phyloP scores from a whole-genome alignment of 805 yeast genomes.

The Candida sphagnicola region DNA sequence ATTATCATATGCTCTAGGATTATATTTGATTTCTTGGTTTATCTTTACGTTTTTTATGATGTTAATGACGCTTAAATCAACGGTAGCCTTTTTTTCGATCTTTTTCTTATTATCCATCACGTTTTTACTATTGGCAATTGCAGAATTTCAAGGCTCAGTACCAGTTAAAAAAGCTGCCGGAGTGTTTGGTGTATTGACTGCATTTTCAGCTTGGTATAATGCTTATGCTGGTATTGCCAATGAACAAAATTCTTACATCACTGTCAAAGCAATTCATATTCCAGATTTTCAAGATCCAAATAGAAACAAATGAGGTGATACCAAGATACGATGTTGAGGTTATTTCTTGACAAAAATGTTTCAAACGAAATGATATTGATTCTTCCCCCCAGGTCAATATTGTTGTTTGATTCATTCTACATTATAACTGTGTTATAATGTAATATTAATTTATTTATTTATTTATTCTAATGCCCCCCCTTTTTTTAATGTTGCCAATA shows the following conservation, averaged over 20 bases:
- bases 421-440: constrained; percentile 2
- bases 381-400: not conserved
- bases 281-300: constrained; percentile 12
- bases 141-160: constrained; percentile 30
- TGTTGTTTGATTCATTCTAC: not conserved
- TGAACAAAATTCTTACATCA: constrained; percentile 57
- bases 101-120: constrained; percentile 39
- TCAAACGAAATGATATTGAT: not conserved
- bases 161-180: constrained; percentile 39
- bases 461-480: constrained; percentile 6
- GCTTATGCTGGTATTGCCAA: constrained; percentile 51
- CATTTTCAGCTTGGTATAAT: constrained; percentile 42
- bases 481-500: constrained; percentile 3
- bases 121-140: constrained; percentile 37
- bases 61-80: constrained; percentile 39
- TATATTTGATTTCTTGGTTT: constrained; percentile 40
- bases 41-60: constrained; percentile 41
- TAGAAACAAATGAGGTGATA: not conserved
- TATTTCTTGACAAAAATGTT: not conserved
- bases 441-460: constrained; percentile 7
- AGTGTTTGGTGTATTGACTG: constrained; percentile 39
- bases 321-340: not conserved
- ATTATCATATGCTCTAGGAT: constrained; percentile 33
- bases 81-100: constrained; percentile 38
- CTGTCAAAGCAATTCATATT: constrained; percentile 48